Evolutionary conservation across 2,329 filamentous ascomycete species (phyloP).

Genomic region (Teratosphaeria epicoccoides): DNA sequence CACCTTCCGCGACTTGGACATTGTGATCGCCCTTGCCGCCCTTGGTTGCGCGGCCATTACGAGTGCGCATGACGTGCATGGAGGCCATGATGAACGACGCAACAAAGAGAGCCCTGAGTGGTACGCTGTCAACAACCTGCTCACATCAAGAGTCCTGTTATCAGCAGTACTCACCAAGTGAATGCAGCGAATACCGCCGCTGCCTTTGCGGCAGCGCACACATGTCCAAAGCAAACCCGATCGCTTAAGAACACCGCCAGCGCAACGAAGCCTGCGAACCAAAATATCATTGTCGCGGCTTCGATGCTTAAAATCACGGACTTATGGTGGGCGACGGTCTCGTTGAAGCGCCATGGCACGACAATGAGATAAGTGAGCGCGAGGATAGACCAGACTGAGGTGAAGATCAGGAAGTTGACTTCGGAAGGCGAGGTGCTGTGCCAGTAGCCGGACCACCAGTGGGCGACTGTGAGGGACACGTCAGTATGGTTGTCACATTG

Average conservation of each 20-base stretch:
- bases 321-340: conserved; percentile 47
- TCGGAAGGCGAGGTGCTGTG: conserved; percentile 43
- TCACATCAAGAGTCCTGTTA: neutral
- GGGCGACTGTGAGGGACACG: conserved; percentile 40
- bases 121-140: neutral
- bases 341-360: conserved; percentile 39
- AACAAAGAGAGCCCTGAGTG: conserved; percentile 40
- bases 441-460: conserved; percentile 43
- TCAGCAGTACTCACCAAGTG: conserved; percentile 39
- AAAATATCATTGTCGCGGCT: conserved; percentile 68
- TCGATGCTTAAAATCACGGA: conserved; percentile 58
- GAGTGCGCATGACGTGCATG: conserved; percentile 36
- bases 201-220: conserved; percentile 53
- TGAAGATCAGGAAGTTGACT: conserved; percentile 72
- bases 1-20: conserved; percentile 21
- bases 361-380: conserved; percentile 58
- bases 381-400: conserved; percentile 63
- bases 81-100: conserved; percentile 40
- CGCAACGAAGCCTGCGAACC: conserved; percentile 79
- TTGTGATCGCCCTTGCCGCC: conserved; percentile 19
- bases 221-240: conserved; percentile 43
- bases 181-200: conserved; percentile 57
- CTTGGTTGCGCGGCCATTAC: conserved; percentile 12
- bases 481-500: neutral
- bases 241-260: conserved; percentile 55